Evolutionary conservation across 2,329 filamentous ascomycete species (phyloP).

Genomic region (Microdochium nivale): DNA sequence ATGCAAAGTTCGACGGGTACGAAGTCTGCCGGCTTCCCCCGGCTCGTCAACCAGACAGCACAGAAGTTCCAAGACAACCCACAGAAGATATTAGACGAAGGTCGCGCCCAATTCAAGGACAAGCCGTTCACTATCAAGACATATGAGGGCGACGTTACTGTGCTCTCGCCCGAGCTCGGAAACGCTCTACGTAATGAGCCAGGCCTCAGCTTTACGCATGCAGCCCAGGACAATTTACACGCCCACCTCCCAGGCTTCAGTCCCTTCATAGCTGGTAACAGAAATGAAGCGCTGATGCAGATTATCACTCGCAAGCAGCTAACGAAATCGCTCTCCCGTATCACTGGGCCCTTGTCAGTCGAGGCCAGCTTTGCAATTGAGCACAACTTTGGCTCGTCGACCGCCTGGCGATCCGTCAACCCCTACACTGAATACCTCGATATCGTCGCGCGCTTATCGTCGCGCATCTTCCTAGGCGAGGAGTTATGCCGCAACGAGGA

Average conservation of each 20-base stretch:
- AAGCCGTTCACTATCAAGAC: no score
- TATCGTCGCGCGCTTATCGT: slow-evolving; percentile 39
- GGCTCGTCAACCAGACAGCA: not conserved
- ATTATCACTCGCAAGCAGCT: not conserved
- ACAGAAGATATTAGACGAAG: not conserved
- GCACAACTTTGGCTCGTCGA: no score
- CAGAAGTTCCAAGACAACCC: not conserved
- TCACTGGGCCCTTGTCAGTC: no score
- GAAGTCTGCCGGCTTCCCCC: not conserved
- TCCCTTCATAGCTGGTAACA: not conserved
- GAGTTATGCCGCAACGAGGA: slow-evolving; percentile 33
- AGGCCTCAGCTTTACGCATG: not conserved
- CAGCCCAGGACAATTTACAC: not conserved
- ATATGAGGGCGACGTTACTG: no score
- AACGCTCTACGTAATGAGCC: not conserved
- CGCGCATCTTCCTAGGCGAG: slow-evolving; percentile 37
- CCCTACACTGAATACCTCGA: no score
- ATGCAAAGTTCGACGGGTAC: not conserved
- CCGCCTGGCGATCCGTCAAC: no score
- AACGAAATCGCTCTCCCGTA: not conserved
- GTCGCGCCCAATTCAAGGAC: no score
- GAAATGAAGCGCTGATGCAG: not conserved
- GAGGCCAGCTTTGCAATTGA: no score
- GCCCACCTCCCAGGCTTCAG: not conserved
- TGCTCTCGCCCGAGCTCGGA: not conserved